Conservation (phyloP, 1,284 basidiomycete species). For the Phylloboletellus chloephorus region DNA sequence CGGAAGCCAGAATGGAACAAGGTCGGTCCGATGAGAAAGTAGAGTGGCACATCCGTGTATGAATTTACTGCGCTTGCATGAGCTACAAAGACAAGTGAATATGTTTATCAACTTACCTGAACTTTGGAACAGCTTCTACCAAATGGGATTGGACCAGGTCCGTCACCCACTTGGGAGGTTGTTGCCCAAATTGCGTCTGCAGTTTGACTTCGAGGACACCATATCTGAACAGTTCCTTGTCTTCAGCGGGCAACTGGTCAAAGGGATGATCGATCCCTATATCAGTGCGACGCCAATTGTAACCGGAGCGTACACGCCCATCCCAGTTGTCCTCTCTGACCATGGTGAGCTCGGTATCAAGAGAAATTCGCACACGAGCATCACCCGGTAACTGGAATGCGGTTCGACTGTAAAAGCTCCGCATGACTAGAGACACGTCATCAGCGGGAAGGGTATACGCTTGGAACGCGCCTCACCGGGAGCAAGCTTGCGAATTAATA, state of each 20-base stretch:
- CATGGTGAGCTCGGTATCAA: slow-evolving; percentile 95
- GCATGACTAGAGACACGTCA: slow-evolving; percentile 60
- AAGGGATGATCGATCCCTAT: slow-evolving; percentile 94
- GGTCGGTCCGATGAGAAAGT: slow-evolving; percentile 88
- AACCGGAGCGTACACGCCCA: slow-evolving; percentile 65
- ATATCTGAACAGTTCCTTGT: slow-evolving; percentile 92
- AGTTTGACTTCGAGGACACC: slow-evolving; percentile 96
- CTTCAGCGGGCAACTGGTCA: slow-evolving; percentile 67
- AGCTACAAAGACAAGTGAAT: slow-evolving; percentile 7
- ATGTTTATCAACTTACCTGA: slow-evolving; percentile 48
- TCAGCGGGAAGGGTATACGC: slow-evolving; percentile 1
- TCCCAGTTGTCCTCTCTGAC: slow-evolving; percentile 98
- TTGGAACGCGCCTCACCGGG: slow-evolving; percentile 55
- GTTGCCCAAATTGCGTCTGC: slow-evolving; percentile 94
- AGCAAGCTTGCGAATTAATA: slow-evolving; percentile 77
- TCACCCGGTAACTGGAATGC: slow-evolving; percentile 99
- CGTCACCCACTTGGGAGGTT: slow-evolving; percentile 94
- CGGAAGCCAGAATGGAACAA: slow-evolving; percentile 99
- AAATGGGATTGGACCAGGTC: slow-evolving; percentile 93
- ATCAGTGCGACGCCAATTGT: slow-evolving; percentile 94
- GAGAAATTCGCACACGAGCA: slow-evolving; percentile 94
- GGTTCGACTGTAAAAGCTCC: slow-evolving; percentile 99
- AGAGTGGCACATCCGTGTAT: slow-evolving; percentile 96
- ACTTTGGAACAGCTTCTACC: slow-evolving; percentile 90
- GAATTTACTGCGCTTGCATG: slow-evolving; percentile 64